These are phyloP conservation scores for Aspergillus sp. DNA, from an alignment of 2,329 filamentous ascomycete species.

Conservation along the genomic window DNA sequence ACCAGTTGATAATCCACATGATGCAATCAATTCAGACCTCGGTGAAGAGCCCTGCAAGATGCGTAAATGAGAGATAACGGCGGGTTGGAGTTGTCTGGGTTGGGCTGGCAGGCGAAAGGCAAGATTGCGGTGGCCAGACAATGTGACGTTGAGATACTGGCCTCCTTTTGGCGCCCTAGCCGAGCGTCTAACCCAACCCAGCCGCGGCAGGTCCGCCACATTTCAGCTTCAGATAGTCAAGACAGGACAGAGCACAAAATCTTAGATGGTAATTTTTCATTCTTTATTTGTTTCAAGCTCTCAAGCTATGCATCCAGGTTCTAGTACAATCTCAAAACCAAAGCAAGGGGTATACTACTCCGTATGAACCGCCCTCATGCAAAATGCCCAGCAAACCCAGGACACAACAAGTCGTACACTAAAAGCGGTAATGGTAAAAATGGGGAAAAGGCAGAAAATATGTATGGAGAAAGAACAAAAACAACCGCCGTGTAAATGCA, in stretches of 20 bases:
- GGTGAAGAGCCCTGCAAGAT: conserved; percentile 7
- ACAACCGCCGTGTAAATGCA: conserved; percentile 35
- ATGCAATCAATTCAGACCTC: conserved; percentile 26
- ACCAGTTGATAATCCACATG: conserved; percentile 98
- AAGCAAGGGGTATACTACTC: conserved; percentile 37
- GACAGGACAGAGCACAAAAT: not conserved
- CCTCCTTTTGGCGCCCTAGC: conserved; percentile 24
- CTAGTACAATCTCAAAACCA: conserved; percentile 22
- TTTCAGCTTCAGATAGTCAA: not conserved
- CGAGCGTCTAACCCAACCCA: conserved; percentile 25
- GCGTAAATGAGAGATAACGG: conserved; percentile 20
- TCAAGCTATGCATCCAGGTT: conserved; percentile 13
- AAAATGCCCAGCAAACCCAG: conserved; percentile 27
- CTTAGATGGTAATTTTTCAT: conserved; percentile 12
- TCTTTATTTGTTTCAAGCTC: conserved; percentile 13
- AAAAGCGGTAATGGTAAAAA: conserved; percentile 23
- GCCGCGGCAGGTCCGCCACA: conserved; percentile 19
- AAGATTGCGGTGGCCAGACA: conserved; percentile 29
- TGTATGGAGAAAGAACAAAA: conserved; percentile 19
- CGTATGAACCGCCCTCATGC: conserved; percentile 38
- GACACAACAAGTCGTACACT: conserved; percentile 23
- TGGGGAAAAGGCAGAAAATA: conserved; percentile 21
- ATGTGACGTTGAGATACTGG: conserved; percentile 31
- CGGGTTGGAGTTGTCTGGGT: conserved; percentile 20
- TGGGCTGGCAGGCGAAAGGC: conserved; percentile 29